Evolutionary conservation across 306 rosid genomes (phyloP), one percentile per base, ranked within the genome.

Genomic region (Parietaria judaica): DNA sequence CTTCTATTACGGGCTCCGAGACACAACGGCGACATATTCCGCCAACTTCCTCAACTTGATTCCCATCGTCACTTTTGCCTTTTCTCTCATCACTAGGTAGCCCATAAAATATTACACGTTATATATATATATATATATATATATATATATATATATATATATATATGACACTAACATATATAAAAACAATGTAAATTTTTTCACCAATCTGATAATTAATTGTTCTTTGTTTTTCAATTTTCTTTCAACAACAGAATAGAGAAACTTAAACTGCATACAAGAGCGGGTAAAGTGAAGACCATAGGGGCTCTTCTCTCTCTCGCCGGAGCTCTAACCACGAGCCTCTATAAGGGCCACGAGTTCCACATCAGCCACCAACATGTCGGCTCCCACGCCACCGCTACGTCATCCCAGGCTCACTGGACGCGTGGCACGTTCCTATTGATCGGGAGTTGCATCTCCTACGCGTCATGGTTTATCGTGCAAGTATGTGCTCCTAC

Each of bases 1-100:
- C 50, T 80, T 53, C 57, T 86, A 80, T 50, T 80, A 74, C 69
- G 96, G 96, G 8, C 76, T 89, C 7, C 58, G 85, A 62, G 87
- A 83, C 68, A 89, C 91, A 11, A 44, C 88, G 2, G 89, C 95
- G 17, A 74, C 96, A 6, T 86, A 86, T 62, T 71, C 91, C 11
- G 55, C 66, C 14, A 83, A 78, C 51, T 81, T 83, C 60, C 89
- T 89, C 54, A 89, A 80, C 76, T 50, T 86, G 13, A 45, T 86
- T 53, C 95, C 89, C 3, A 75, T 81, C 4, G 70, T 43, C 62
- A 86, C 96, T 15, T 89, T 83, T 66, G 7, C 74, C 11, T 51
- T 69, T 35, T 86, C 89, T 3, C 53, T 74, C 64, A 38, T 81
- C 36, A 65, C 43, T 60, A 36, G 86, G 88, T 83, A 51, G 11